These are phyloP conservation scores for Botryotinia globosa DNA, from an alignment of 2,329 filamentous ascomycete genomes.

Conservation along the genomic window DNA sequence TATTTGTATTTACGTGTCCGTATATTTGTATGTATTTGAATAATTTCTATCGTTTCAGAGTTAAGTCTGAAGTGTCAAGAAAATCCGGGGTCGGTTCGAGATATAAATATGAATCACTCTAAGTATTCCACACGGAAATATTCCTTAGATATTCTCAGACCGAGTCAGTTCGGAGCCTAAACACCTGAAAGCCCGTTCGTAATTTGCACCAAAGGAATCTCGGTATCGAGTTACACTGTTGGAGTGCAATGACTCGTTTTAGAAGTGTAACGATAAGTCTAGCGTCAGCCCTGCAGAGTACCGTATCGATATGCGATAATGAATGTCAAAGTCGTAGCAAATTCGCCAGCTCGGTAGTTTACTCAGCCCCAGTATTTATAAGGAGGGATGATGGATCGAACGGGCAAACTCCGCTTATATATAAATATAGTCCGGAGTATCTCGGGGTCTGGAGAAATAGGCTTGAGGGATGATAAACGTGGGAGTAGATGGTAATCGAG, in stretches of 20 bases:
- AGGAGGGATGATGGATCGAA: neutral
- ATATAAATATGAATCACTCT: constrained; percentile 2
- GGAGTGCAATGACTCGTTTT: neutral
- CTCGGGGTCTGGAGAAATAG: constrained; percentile 15
- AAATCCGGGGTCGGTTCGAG: constrained; percentile 8
- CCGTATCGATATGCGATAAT: constrained; percentile 13
- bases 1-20: neutral
- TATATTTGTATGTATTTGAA: neutral
- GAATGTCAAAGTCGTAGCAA: neutral
- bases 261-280: constrained; percentile 19
- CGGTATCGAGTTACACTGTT: neutral
- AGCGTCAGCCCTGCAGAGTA: constrained; percentile 18
- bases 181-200: constrained; percentile 11
- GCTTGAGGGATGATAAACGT: neutral
- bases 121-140: neutral
- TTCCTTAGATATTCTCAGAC: neutral
- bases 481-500: neutral
- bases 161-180: constrained; percentile 14
- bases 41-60: neutral
- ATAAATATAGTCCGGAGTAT: constrained; percentile 16
- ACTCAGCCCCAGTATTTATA: constrained; percentile 2
- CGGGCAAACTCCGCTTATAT: constrained; percentile 8
- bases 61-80: neutral
- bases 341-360: constrained; percentile 10
- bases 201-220: constrained; percentile 12